These are phyloP conservation scores for Geotrichum candidum DNA, from an alignment of 1,139 yeast species.

Conservation along the genomic window DNA sequence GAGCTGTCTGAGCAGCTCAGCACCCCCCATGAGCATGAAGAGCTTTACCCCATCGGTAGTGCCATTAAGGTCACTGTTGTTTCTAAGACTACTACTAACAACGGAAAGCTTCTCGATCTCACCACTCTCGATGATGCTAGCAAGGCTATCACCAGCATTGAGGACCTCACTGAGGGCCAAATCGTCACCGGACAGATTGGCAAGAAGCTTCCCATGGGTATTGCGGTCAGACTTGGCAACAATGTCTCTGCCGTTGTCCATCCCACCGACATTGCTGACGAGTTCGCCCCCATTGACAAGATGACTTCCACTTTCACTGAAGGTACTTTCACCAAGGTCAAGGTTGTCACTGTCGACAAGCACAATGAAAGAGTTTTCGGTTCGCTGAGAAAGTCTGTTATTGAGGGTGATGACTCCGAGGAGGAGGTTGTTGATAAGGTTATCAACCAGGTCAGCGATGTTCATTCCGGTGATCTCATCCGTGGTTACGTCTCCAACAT, in stretches of 20 bases:
- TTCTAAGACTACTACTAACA: constrained; percentile 49
- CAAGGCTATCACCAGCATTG: neutral
- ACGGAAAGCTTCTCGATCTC: constrained; percentile 41
- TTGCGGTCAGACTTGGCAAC: constrained; percentile 62
- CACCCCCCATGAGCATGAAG: constrained; percentile 42
- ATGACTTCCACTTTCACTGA: constrained; percentile 24
- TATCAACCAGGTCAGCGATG: constrained; percentile 48
- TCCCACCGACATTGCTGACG: constrained; percentile 73
- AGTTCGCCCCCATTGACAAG: constrained; percentile 42
- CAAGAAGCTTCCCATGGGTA: constrained; percentile 55
- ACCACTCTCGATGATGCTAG: constrained; percentile 40
- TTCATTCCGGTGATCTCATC: constrained; percentile 64
- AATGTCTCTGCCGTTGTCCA: constrained; percentile 50
- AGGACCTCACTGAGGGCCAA: constrained; percentile 40
- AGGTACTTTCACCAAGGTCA: constrained; percentile 45
- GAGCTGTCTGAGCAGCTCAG: constrained; percentile 57
- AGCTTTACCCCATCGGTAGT: constrained; percentile 61
- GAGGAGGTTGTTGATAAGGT: constrained; percentile 48
- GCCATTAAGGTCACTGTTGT: constrained; percentile 58
- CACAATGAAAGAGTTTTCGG: constrained; percentile 56
- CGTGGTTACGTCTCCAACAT: constrained; percentile 75
- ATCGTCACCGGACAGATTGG: constrained; percentile 60
- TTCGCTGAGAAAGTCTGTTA: constrained; percentile 47
- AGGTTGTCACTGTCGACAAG: constrained; percentile 51
- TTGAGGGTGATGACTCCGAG: constrained; percentile 24